phyloP scores from a whole-genome alignment of 306 rosid genomes.

The Pachyrhizus erosus region DNA sequence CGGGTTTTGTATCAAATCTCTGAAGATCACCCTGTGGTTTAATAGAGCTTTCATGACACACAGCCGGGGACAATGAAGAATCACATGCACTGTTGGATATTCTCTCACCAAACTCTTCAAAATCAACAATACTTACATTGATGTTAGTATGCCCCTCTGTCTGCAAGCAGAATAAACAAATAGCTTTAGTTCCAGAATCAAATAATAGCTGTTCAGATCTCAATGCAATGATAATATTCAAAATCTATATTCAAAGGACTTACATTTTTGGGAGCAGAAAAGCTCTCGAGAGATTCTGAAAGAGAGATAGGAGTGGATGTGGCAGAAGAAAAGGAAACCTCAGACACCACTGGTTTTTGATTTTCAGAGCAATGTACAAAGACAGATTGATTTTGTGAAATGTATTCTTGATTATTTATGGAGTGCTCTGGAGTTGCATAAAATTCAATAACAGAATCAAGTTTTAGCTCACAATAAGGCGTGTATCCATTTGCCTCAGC shows the following conservation, averaged over 20 bases:
- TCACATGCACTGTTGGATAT: slow-evolving; percentile 45
- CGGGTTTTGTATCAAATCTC: slow-evolving; percentile 47
- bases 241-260: slow-evolving; percentile 44
- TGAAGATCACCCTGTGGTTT: slow-evolving; percentile 47
- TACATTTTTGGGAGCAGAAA: slow-evolving; percentile 54
- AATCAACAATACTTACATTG: slow-evolving; percentile 42
- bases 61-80: slow-evolving; percentile 58
- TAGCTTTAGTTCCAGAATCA: slow-evolving; percentile 39
- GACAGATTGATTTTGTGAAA: slow-evolving; percentile 47
- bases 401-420: slow-evolving; percentile 49
- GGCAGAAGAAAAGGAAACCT: slow-evolving; percentile 61
- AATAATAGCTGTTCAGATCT: slow-evolving; percentile 20
- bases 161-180: slow-evolving; percentile 47
- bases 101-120: slow-evolving; percentile 52
- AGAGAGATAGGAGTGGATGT: slow-evolving; percentile 63
- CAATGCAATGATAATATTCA: slow-evolving; percentile 25
- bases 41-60: slow-evolving; percentile 49
- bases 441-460: slow-evolving; percentile 54
- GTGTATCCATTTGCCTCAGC: slow-evolving; percentile 71
- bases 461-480: slow-evolving; percentile 68
- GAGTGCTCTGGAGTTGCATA: slow-evolving; percentile 49
- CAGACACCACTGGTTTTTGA: slow-evolving; percentile 52
- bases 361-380: slow-evolving; percentile 42
- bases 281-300: slow-evolving; percentile 56
- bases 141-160: slow-evolving; percentile 54